Base-by-base conservation (phyloP, 1,284 basidiomycete species). In the Amylostereum areolatum region DNA sequence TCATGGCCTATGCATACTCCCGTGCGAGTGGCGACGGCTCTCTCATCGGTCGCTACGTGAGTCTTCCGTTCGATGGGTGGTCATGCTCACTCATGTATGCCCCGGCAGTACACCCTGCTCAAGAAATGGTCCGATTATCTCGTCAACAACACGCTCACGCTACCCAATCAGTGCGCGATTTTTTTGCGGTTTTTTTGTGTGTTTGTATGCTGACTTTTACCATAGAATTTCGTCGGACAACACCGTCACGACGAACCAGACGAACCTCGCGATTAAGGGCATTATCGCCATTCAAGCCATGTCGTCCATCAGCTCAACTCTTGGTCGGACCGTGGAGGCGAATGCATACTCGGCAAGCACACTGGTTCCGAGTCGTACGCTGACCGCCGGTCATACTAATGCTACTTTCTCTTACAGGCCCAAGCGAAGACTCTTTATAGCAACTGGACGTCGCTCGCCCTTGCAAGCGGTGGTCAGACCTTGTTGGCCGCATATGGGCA, bases 61-160 rank as follows among this genome's bases (percentile, higher is more conserved):
- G 62, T 52, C 8, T 45, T 31, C 27, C 1, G 36, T 5, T 12
- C 3, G 5, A 25, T 28, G 12, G 6, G 24, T 51, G 43, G n/a
- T 18, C 8, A 18, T n/a, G 7, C 12, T 36, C 12, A 28, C 43
- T 33, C 36, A 49, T 10, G 7, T 7, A 40, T 48, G 11, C 10
- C 32, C 28, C 42, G 43, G 2, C 41, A 75, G 61, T 75, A 77
- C 57, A 46, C 51, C 5, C 58, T 72, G 18, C 58, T 78, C 45
- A 64, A 64, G 45, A 58, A 61, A 35, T 73, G 71, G 71, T 63
- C 68, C 31, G 54, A 66, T 35, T 72, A 63, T 55, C 57, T 73
- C 1, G 59, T 67, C 29, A 54, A 60, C 11, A 67, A 71, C 52
- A 58, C 62, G 12, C 57, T 70, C 37, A 59, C 66, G 29, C 67